Base-by-base conservation (phyloP, 176 grass and related monocot genomes). In the Canna indica region DNA sequence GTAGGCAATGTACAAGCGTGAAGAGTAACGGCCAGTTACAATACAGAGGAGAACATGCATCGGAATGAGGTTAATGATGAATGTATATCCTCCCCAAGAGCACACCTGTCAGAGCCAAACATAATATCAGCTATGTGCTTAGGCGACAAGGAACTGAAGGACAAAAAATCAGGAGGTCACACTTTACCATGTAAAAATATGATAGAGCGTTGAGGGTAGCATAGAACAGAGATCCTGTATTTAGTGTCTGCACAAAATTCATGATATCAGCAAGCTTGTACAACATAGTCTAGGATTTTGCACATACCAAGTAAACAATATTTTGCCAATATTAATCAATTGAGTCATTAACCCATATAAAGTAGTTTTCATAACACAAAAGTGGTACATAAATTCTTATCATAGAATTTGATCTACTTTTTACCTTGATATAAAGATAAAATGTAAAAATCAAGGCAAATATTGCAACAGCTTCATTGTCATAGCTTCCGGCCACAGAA, bases 391-490 rank as follows among this genome's bases (percentile, higher is more conserved):
- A 18, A 73, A n/a, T 35, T 22, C 33, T 73, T 25, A 73, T 41
- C 25, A 48, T 16, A 65, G 30, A 80, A 8, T 1, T 71, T 34
- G 31, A 6, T 7, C 57, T 47, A 12, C 25, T 17, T 28, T 76
- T 87, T 86, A 99, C 95, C 84, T 99, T 99, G 70, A 94, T 76
- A 90, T 99, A 99, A 67, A 99, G 83, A 88, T 99, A 99, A 85
- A 99, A 99, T 60, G 95, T 99, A 70, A 90, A 88, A 80, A 99
- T 85, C 58, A 99, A 80, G 34, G 95, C 95, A 44, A 99, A 99
- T 83, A 99, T 99, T 47, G 95, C 95, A 77, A 99, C 90, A 82
- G 95, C 95, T 90, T 99, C 95, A 82, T 99, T 99, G 68, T 99
- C 95, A 88, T 99, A 99, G 75, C 95, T 99, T 59, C 95, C 95